These are phyloP conservation scores for Bimuria novae-zelandiae DNA, from an alignment of 2,329 filamentous ascomycete genomes.

Conservation along the genomic window DNA sequence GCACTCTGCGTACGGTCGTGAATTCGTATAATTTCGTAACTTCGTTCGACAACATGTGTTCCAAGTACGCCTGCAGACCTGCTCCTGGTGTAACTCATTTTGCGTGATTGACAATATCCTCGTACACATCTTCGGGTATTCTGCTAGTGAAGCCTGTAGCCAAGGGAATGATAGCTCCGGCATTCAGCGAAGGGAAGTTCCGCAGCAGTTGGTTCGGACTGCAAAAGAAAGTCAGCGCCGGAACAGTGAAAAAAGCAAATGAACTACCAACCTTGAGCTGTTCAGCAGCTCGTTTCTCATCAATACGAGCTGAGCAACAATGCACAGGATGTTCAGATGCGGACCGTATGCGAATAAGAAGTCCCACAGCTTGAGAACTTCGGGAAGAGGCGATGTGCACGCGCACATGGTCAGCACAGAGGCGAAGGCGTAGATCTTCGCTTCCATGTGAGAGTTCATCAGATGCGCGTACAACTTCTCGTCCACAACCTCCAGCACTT, in stretches of 20 bases:
- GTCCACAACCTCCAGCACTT: constrained; percentile 88
- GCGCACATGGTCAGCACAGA: constrained; percentile 93
- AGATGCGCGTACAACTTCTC: constrained; percentile 84
- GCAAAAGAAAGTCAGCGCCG: constrained; percentile 23
- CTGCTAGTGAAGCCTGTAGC: constrained; percentile 86
- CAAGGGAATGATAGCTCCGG: constrained; percentile 80
- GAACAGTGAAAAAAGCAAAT: not conserved
- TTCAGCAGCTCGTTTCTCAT: constrained; percentile 83
- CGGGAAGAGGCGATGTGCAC: constrained; percentile 90
- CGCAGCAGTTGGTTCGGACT: constrained; percentile 93
- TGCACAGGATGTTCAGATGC: constrained; percentile 93
- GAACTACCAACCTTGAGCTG: constrained; percentile 70
- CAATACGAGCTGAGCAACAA: constrained; percentile 90
- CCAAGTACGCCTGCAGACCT: not conserved
- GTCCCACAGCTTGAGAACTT: constrained; percentile 93
- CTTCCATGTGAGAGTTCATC: constrained; percentile 82
- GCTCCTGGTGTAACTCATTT: constrained; percentile 56
- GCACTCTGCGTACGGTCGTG: not conserved
- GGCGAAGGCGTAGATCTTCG: constrained; percentile 95
- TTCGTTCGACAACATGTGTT: constrained; percentile 1
- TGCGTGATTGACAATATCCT: constrained; percentile 86
- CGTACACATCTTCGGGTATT: constrained; percentile 88
- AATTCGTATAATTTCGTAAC: constrained; percentile 14
- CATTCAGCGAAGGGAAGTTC: constrained; percentile 81
- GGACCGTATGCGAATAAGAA: constrained; percentile 95